Evolutionary conservation across 1,284 basidiomycete species (phyloP).

Genomic region (Trichosporon inkin): DNA sequence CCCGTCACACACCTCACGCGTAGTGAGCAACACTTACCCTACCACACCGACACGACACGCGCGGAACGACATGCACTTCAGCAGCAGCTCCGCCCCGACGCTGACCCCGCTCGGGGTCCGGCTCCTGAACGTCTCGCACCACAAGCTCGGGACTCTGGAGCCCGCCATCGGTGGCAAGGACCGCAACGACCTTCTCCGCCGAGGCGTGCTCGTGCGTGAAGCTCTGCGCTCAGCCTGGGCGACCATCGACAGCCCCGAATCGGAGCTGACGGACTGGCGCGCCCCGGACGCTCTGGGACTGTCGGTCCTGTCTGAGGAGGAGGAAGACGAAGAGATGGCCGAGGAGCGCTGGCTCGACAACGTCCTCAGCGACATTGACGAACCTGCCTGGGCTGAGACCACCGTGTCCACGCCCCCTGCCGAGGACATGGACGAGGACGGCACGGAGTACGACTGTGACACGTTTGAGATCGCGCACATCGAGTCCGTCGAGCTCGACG

Average conservation of each 20-base stretch:
- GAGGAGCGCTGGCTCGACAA: conserved; percentile 44
- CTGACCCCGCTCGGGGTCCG: conserved; percentile 44
- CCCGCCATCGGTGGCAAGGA: conserved; percentile 29
- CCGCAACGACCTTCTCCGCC: conserved; percentile 26
- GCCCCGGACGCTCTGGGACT: conserved; percentile 36
- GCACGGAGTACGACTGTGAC: not conserved
- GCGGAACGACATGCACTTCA: conserved; percentile 36
- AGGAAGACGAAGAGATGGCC: conserved; percentile 22
- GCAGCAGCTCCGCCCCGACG: conserved; percentile 28
- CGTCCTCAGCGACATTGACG: conserved; percentile 33
- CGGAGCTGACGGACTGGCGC: conserved; percentile 40
- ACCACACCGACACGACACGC: not conserved
- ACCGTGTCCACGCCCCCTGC: conserved; percentile 22
- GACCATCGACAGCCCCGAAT: conserved; percentile 32
- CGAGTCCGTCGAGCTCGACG: conserved; percentile 10
- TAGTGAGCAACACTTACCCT: not conserved
- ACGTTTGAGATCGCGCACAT: not conserved
- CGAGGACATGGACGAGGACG: conserved; percentile 27
- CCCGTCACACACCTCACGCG: not conserved
- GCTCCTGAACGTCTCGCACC: conserved; percentile 40
- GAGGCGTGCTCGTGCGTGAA: conserved; percentile 40
- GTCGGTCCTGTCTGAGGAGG: conserved; percentile 41
- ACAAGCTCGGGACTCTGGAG: conserved; percentile 39
- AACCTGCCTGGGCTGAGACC: conserved; percentile 33
- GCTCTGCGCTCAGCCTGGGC: conserved; percentile 43